Conservation (phyloP, 768 basidiomycete species). For the Macrolepiota fuliginosa region DNA sequence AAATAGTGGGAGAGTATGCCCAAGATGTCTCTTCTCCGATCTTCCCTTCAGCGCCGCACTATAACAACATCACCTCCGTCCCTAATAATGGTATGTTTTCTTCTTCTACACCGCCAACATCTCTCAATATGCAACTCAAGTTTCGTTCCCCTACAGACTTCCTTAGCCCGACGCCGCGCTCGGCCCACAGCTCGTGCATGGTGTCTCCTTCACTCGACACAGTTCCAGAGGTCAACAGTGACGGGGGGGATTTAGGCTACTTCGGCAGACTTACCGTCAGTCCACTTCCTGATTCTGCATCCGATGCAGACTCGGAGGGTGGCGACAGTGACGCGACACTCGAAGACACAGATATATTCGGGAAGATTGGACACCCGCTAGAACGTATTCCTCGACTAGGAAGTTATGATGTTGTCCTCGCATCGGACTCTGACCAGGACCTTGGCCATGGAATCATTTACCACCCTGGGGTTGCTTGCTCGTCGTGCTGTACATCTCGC, state of each 20-base stretch:
- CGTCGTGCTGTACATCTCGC: conserved; percentile 18
- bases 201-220: not conserved
- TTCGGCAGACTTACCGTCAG: not conserved
- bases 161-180: not conserved
- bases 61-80: not conserved
- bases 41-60: conserved; percentile 5
- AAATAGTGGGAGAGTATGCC: not conserved
- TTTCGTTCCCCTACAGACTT: conserved; percentile 11
- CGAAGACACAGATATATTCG: conserved; percentile 23
- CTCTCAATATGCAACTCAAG: conserved; percentile 7
- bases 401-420: conserved; percentile 24
- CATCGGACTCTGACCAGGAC: conserved; percentile 18
- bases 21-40: conserved; percentile 11
- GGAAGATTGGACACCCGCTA: conserved; percentile 30
- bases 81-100: conserved; percentile 1
- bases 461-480: conserved; percentile 16
- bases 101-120: not conserved
- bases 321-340: conserved; percentile 30
- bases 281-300: not conserved
- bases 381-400: conserved; percentile 31
- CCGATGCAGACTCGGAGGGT: conserved; percentile 16
- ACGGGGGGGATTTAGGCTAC: not conserved
- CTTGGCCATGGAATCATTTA: conserved; percentile 11
- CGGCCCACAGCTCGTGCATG: not conserved
- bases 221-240: not conserved